Percentiles rank a stretch among this genome's conserved stretches.
phyloP scores from a whole-genome alignment of 805 yeast species.

The Hanseniaspora vineae region DNA sequence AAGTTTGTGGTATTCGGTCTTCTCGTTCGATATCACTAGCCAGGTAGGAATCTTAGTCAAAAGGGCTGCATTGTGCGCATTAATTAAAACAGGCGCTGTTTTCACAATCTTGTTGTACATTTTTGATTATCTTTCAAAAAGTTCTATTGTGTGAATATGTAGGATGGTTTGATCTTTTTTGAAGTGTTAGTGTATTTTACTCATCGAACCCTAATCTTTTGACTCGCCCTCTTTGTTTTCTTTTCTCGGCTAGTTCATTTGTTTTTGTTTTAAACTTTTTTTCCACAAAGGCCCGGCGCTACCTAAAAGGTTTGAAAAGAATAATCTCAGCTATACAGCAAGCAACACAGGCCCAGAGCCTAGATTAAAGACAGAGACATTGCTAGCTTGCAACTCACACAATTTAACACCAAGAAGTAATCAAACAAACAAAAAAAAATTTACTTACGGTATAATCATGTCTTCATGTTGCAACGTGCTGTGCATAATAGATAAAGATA shows the following conservation, averaged over 20 bases:
- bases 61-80: not conserved
- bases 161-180: not conserved
- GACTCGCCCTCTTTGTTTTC: too few species aligned
- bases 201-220: not conserved
- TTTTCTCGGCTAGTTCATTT: too few species aligned
- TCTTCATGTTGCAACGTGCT: conserved; percentile 2
- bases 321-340: too few species aligned
- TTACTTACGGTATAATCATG: not conserved
- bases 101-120: not conserved
- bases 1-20: conserved; percentile 12
- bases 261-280: not conserved
- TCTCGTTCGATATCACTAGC: not conserved
- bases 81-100: not conserved
- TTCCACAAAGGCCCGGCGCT: too few species aligned
- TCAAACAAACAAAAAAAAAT: too few species aligned
- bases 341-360: too few species aligned
- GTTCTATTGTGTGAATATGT: too few species aligned
- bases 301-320: too few species aligned
- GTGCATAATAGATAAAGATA: conserved; percentile 2
- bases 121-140: not conserved
- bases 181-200: not conserved
- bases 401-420: too few species aligned
- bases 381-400: too few species aligned
- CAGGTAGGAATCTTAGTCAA: not conserved
- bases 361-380: too few species aligned